Percentiles rank a stretch among this genome's conserved stretches.
Evolutionary conservation across 441 rosid species (phyloP).

Genomic region (Pelargonium myrrhifolium): DNA sequence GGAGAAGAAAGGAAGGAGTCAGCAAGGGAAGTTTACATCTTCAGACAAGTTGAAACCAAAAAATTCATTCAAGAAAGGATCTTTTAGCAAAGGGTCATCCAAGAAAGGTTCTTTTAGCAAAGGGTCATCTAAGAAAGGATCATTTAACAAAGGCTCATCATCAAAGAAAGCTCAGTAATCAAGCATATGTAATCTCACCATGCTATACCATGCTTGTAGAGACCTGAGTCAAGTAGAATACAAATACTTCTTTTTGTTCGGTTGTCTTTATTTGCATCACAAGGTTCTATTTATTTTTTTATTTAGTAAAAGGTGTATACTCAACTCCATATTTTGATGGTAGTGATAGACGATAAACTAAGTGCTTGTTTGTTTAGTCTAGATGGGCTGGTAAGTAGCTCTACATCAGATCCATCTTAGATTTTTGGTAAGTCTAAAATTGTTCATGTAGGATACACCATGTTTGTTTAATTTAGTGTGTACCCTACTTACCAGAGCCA

Average conservation of each 20-base stretch:
- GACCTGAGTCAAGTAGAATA: not conserved
- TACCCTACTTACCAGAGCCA: no score
- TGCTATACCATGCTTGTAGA: not conserved
- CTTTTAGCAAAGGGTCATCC: conserved; percentile 22
- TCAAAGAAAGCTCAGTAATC: not conserved
- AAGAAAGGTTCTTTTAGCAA: conserved; percentile 24
- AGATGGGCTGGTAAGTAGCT: no score
- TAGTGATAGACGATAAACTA: no score
- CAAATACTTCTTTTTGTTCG: not conserved
- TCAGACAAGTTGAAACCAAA: conserved; percentile 58
- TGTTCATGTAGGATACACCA: no score
- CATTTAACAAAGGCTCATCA: not conserved
- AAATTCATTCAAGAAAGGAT: conserved; percentile 28
- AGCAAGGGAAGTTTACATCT: conserved; percentile 32
- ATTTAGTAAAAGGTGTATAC: not conserved
- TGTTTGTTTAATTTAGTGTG: no score
- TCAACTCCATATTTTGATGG: no score
- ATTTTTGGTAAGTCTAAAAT: no score
- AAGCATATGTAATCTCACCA: not conserved
- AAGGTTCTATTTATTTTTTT: not conserved
- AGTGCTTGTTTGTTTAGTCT: no score
- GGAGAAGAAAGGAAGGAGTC: conserved; percentile 40
- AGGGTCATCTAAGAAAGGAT: conserved; percentile 11
- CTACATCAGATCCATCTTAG: no score
- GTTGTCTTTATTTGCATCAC: not conserved